Evolutionary conservation across 2,329 filamentous ascomycete species (phyloP).

Genomic region (Cordyceps militaris): DNA sequence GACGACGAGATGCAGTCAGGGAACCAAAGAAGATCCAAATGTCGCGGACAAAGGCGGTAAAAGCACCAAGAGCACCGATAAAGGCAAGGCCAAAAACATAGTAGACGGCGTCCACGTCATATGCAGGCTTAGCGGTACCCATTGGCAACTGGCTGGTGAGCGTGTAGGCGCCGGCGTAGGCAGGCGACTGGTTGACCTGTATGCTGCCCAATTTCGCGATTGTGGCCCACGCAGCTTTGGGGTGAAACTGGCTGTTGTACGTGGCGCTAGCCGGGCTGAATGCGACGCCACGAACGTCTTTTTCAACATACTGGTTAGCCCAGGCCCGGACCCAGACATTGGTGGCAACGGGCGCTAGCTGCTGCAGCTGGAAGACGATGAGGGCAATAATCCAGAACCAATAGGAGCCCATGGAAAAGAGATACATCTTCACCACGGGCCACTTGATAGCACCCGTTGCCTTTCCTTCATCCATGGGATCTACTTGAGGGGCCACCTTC

Average conservation of each 20-base stretch:
- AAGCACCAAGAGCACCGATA: conserved; percentile 69
- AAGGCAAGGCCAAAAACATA: conserved; percentile 78
- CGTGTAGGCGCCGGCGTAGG: conserved; percentile 1
- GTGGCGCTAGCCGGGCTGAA: conserved; percentile 19
- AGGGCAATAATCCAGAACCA: conserved; percentile 83
- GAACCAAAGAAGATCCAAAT: conserved; percentile 89
- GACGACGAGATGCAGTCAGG: conserved; percentile 73
- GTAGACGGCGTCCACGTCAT: conserved; percentile 71
- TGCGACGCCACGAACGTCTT: conserved; percentile 22
- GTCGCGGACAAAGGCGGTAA: conserved; percentile 77
- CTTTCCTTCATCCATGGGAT: conserved; percentile 67
- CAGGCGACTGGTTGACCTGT: conserved; percentile 6
- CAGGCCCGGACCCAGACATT: conserved; percentile 94
- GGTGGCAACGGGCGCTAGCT: conserved; percentile 77
- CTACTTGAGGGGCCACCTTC: conserved; percentile 40
- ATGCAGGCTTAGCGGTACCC: conserved; percentile 21
- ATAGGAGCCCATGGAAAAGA: conserved; percentile 89
- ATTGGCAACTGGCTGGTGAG: conserved; percentile 15
- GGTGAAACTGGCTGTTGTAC: conserved; percentile 22
- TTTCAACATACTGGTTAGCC: conserved; percentile 76
- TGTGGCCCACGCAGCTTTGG: conserved; percentile 29
- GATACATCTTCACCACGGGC: conserved; percentile 77
- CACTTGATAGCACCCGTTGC: conserved; percentile 82
- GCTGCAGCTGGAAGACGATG: conserved; percentile 71
- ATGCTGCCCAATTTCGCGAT: conserved; percentile 31